phyloP scores from a whole-genome alignment of 176 grass and related monocot genomes.

The Thalia dealbata region DNA sequence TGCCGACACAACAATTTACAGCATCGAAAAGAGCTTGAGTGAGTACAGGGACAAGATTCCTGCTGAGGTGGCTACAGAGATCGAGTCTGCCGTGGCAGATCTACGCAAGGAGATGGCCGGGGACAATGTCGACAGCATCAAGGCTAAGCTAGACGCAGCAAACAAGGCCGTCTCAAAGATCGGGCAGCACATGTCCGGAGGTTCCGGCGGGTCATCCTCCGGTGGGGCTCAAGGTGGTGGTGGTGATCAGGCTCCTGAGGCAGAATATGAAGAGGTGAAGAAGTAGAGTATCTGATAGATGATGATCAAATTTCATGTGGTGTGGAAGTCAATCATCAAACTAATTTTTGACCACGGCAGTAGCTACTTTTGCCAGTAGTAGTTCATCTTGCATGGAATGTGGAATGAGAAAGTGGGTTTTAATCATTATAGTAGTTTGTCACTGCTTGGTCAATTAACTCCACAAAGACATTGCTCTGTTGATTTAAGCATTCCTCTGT shows the following conservation, averaged over 20 bases:
- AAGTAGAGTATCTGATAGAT: not conserved
- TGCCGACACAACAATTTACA: constrained; percentile 60
- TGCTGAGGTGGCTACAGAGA: constrained; percentile 46
- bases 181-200: constrained; percentile 57
- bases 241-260: constrained; percentile 26
- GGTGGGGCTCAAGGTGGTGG: constrained; percentile 38
- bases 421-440: too few species aligned
- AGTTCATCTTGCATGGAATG: not conserved
- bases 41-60: constrained; percentile 72
- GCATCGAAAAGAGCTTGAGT: constrained; percentile 56
- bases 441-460: too few species aligned
- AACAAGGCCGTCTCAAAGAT: constrained; percentile 75
- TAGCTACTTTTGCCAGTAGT: not conserved
- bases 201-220: constrained; percentile 20
- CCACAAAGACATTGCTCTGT: too few species aligned
- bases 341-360: not conserved
- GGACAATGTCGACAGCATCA: constrained; percentile 46
- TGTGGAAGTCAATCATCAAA: not conserved
- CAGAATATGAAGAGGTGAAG: constrained; percentile 7
- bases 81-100: constrained; percentile 50
- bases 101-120: constrained; percentile 52
- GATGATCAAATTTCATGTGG: not conserved
- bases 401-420: too few species aligned
- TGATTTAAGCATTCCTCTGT: too few species aligned
- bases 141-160: constrained; percentile 49